These are phyloP conservation scores for Boeremia exigua DNA, from an alignment of 2,329 filamentous ascomycete genomes.

Conservation along the genomic window DNA sequence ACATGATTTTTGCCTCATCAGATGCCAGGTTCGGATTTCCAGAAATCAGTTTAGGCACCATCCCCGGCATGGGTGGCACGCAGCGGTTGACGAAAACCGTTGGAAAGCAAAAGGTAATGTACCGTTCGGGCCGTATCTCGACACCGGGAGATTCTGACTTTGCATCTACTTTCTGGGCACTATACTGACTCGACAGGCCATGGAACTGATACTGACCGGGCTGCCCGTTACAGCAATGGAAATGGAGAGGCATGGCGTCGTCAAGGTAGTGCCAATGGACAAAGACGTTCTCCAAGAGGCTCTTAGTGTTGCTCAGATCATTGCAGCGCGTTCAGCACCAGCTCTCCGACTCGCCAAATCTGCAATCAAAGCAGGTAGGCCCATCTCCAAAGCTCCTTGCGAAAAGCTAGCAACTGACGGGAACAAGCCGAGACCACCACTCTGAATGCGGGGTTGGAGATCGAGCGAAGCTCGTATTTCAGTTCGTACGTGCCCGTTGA, in stretches of 20 bases:
- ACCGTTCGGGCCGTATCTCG: slow-evolving; percentile 8
- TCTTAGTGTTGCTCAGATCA: slow-evolving; percentile 47
- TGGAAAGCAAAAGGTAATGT: slow-evolving; percentile 48
- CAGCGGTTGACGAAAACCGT: slow-evolving; percentile 78
- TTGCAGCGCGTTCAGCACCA: slow-evolving; percentile 51
- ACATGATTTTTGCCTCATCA: slow-evolving; percentile 87
- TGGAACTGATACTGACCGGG: slow-evolving; percentile 55
- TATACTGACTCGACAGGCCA: slow-evolving; percentile 44
- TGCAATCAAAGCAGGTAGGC: slow-evolving; percentile 52
- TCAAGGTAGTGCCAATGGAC: slow-evolving; percentile 45
- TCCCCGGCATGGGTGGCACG: slow-evolving; percentile 88
- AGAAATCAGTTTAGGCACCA: slow-evolving; percentile 90
- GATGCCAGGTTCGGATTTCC: slow-evolving; percentile 91
- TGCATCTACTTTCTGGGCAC: slow-evolving; percentile 3
- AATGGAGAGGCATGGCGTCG: slow-evolving; percentile 50
- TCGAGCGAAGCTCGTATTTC: slow-evolving; percentile 44
- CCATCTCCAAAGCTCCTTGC: not conserved
- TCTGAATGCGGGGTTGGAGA: slow-evolving; percentile 50
- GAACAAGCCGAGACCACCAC: slow-evolving; percentile 52
- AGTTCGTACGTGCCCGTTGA: slow-evolving; percentile 5
- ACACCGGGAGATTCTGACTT: slow-evolving; percentile 10
- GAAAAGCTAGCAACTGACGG: slow-evolving; percentile 22
- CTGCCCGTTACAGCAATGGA: slow-evolving; percentile 46
- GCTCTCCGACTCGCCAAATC: slow-evolving; percentile 54
- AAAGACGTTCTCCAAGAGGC: slow-evolving; percentile 49